A percentile compares a stretch with the other conserved stretches of the same genome.
These are phyloP conservation scores for Tetracladium maxilliforme DNA, from an alignment of 2,329 filamentous ascomycete genomes.

Conservation along the genomic window DNA sequence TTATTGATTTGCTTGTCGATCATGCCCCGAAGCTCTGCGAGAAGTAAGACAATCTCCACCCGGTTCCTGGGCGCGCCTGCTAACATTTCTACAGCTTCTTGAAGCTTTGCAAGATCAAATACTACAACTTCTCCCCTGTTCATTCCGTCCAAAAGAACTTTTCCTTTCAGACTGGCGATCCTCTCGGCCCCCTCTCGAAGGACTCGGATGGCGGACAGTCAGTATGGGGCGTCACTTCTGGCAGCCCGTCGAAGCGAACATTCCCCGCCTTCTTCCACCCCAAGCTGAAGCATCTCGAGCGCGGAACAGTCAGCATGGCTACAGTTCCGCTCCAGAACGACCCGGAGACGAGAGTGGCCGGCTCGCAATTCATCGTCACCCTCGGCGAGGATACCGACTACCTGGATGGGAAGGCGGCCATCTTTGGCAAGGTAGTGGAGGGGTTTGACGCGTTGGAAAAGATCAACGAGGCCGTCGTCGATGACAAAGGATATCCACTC, in stretches of 20 bases:
- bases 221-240: slow-evolving; percentile 75
- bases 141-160: slow-evolving; percentile 90
- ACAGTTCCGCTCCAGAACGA: slow-evolving; percentile 64
- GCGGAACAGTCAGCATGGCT: slow-evolving; percentile 96
- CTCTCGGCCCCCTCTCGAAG: slow-evolving; percentile 69
- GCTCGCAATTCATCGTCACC: slow-evolving; percentile 88
- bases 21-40: slow-evolving; percentile 85
- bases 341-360: slow-evolving; percentile 69
- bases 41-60: slow-evolving; percentile 51
- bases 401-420: slow-evolving; percentile 82
- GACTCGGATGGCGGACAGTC: slow-evolving; percentile 87
- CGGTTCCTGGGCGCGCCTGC: slow-evolving; percentile 11
- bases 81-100: slow-evolving; percentile 62
- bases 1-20: slow-evolving; percentile 82
- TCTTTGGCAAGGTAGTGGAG: slow-evolving; percentile 91
- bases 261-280: slow-evolving; percentile 77
- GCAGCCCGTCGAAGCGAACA: slow-evolving; percentile 53
- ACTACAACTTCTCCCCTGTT: slow-evolving; percentile 93
- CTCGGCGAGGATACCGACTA: slow-evolving; percentile 81
- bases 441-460: slow-evolving; percentile 90
- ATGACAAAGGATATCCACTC: slow-evolving; percentile 72
- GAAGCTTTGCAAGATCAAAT: slow-evolving; percentile 97
- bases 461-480: slow-evolving; percentile 80
- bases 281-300: slow-evolving; percentile 77
- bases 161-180: slow-evolving; percentile 92